These are phyloP conservation scores for Aspergillus diversus DNA, from an alignment of 495 filamentous ascomycete genomes.

Conservation along the genomic window DNA sequence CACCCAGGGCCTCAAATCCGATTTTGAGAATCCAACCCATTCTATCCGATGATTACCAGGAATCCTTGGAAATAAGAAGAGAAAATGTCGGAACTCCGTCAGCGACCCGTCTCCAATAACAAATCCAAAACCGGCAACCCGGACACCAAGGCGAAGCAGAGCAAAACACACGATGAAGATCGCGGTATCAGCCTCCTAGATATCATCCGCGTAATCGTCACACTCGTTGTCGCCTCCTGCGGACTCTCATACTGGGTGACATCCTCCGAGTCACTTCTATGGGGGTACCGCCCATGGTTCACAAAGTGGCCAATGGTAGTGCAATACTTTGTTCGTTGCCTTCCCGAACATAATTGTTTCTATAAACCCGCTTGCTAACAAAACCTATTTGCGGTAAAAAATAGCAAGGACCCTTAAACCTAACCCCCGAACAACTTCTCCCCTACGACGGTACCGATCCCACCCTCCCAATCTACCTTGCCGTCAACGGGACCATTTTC, in stretches of 20 bases:
- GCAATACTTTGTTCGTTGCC: conserved; percentile 58
- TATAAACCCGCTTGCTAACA: conserved; percentile 1
- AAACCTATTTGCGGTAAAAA: conserved; percentile 1
- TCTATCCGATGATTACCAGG: conserved; percentile 2
- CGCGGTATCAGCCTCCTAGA: conserved; percentile 64
- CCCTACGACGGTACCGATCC: conserved; percentile 79
- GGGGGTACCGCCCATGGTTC: conserved; percentile 73
- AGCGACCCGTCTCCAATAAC: conserved; percentile 23
- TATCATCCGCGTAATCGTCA: conserved; percentile 71
- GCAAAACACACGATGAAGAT: conserved; percentile 11
- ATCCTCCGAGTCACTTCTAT: conserved; percentile 64
- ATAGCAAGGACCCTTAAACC: conserved; percentile 56
- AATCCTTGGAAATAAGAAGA: not conserved
- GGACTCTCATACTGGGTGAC: conserved; percentile 83
- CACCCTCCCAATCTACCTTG: conserved; percentile 80
- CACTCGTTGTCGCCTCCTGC: conserved; percentile 68
- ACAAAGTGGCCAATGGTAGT: conserved; percentile 64
- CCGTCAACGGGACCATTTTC: conserved; percentile 92
- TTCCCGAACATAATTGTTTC: conserved; percentile 9
- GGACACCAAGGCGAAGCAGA: conserved; percentile 8
- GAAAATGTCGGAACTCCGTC: conserved; percentile 48
- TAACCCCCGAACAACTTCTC: conserved; percentile 74
- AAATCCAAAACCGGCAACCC: conserved; percentile 16
- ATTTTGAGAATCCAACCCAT: not conserved
- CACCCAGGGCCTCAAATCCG: too few relatives aligned